Percentiles rank a stretch among this genome's conserved stretches.
Evolutionary conservation across 495 filamentous ascomycete genomes (phyloP).

Genomic region (Trichoderma asperelloides): DNA sequence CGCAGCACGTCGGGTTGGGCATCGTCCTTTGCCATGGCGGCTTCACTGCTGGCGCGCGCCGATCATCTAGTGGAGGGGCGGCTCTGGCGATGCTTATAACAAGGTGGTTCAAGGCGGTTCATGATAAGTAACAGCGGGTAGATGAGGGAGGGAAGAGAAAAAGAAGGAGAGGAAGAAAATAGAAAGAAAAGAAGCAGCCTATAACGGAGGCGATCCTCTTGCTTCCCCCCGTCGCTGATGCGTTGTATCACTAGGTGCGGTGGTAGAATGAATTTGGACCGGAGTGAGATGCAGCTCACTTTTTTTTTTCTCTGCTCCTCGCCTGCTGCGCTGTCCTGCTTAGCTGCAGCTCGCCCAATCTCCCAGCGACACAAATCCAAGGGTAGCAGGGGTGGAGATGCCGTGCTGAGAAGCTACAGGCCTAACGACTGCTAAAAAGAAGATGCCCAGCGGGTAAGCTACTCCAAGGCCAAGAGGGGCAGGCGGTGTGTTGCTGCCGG

Average conservation of each 20-base stretch:
- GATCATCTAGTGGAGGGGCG: neutral
- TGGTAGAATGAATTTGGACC: neutral
- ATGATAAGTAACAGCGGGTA: slow-evolving; percentile 1
- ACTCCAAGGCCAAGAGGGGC: slow-evolving; percentile 12
- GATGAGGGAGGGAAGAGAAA: neutral
- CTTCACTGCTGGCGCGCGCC: neutral
- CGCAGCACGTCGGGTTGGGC: neutral
- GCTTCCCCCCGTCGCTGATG: neutral
- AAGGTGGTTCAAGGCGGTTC: neutral
- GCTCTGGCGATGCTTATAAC: neutral
- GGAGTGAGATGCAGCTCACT: neutral
- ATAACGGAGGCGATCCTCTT: neutral
- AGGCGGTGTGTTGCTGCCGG: slow-evolving; percentile 16
- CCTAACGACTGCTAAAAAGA: neutral
- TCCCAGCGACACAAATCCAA: slow-evolving; percentile 1
- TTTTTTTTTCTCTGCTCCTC: neutral
- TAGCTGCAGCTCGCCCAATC: slow-evolving; percentile 6
- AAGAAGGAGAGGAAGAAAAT: neutral
- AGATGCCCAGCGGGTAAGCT: neutral
- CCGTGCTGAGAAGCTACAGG: neutral
- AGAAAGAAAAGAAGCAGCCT: neutral
- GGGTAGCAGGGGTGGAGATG: slow-evolving; percentile 3
- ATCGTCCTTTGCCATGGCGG: slow-evolving; percentile 15
- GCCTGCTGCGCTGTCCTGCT: neutral
- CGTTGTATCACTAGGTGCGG: neutral